These are phyloP conservation scores for Suzukiozyma palmioleophila DNA, from an alignment of 1,139 yeast genomes.

Conservation along the genomic window DNA sequence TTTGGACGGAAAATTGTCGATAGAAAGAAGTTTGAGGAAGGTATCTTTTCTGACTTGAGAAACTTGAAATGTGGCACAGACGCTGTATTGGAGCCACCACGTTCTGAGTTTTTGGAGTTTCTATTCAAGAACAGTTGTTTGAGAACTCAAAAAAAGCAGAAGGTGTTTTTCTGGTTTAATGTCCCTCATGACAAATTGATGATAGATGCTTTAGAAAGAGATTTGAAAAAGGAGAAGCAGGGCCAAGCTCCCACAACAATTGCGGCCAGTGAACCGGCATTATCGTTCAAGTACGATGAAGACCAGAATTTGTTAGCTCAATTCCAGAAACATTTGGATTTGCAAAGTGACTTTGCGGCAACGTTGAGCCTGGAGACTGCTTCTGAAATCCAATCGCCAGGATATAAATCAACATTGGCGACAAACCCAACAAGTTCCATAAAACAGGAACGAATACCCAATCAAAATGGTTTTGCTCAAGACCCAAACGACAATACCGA, in stretches of 20 bases:
- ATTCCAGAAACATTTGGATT: conserved; percentile 42
- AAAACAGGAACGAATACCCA: not conserved
- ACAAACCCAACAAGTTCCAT: conserved; percentile 3
- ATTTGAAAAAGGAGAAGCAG: conserved; percentile 69
- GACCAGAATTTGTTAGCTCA: conserved; percentile 45
- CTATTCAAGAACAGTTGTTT: conserved; percentile 82
- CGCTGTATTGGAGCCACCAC: conserved; percentile 85
- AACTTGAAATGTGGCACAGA: conserved; percentile 83
- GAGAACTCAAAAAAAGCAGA: conserved; percentile 93
- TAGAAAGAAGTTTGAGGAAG: conserved; percentile 94
- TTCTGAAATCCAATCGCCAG: conserved; percentile 7
- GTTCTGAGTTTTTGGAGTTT: conserved; percentile 80
- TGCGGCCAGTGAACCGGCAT: conserved; percentile 58
- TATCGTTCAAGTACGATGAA: conserved; percentile 55
- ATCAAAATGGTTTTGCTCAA: not conserved
- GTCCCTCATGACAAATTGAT: conserved; percentile 92
- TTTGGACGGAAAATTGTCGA: conserved; percentile 84
- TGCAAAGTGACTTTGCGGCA: conserved; percentile 16
- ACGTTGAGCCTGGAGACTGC: conserved; percentile 4
- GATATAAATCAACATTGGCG: conserved; percentile 4
- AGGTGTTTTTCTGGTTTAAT: conserved; percentile 94
- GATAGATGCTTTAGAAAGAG: conserved; percentile 92
- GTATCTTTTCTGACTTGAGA: conserved; percentile 86
- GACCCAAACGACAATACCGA: conserved; percentile 11
- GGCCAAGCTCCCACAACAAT: conserved; percentile 59